These are phyloP conservation scores for Grosmannia huntii DNA, from an alignment of 2,329 filamentous ascomycete species.

Conservation along the genomic window DNA sequence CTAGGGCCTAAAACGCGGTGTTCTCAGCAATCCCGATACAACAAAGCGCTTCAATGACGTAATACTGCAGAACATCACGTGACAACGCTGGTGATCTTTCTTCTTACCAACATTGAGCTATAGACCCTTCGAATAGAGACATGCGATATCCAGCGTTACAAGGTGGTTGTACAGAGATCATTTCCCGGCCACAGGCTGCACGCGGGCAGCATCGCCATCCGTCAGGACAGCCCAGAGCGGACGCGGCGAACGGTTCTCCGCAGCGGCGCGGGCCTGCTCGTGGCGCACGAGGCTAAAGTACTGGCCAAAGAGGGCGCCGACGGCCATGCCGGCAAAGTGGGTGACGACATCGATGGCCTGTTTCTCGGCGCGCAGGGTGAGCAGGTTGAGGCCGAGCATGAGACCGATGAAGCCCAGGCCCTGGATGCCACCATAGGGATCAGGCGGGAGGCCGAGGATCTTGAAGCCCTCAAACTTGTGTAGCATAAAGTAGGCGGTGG, in stretches of 20 bases:
- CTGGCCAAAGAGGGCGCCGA: conserved; percentile 30
- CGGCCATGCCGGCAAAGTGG: conserved; percentile 37
- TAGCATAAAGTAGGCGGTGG: conserved; percentile 49
- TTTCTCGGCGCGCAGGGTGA: conserved; percentile 30
- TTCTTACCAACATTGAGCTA: too few relatives aligned
- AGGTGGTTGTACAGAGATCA: background rate
- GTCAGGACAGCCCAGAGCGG: conserved; percentile 1
- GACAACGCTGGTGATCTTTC: too few relatives aligned
- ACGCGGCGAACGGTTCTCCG: conserved; percentile 5
- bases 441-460: conserved; percentile 43
- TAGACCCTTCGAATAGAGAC: too few relatives aligned
- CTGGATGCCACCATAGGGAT: conserved; percentile 36
- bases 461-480: conserved; percentile 43
- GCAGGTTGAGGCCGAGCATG: conserved; percentile 35
- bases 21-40: too few relatives aligned
- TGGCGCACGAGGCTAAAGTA: conserved; percentile 20
- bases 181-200: background rate
- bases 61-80: too few relatives aligned
- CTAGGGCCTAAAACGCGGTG: too few relatives aligned
- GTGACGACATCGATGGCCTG: conserved; percentile 37
- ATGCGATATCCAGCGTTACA: too few relatives aligned
- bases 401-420: conserved; percentile 41
- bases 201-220: background rate
- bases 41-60: too few relatives aligned
- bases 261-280: conserved; percentile 7